Percentiles rank a stretch among this genome's conserved stretches.
Conservation (phyloP, 305 asterid genomes). For the Plantago coronopus region DNA sequence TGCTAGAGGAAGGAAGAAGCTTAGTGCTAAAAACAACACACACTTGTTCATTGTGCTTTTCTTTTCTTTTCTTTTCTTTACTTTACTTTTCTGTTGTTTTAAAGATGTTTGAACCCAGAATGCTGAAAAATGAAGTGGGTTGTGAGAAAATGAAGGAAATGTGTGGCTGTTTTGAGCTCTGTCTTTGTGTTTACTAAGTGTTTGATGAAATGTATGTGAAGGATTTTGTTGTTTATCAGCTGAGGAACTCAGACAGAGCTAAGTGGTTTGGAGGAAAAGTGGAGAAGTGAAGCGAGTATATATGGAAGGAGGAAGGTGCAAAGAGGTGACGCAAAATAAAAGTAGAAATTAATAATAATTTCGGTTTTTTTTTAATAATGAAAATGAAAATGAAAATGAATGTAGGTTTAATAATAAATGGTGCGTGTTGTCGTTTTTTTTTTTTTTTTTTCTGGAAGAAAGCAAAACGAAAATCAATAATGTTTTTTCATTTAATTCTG, state of each 20-base stretch:
- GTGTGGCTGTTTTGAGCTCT: constrained; percentile 28
- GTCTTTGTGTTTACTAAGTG: constrained; percentile 5
- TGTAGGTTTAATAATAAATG: too few relatives aligned
- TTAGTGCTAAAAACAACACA: constrained; percentile 49
- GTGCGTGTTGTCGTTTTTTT: neutral
- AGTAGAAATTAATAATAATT: too few relatives aligned
- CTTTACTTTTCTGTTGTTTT: neutral
- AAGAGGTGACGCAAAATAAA: constrained; percentile 37
- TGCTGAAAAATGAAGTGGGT: constrained; percentile 17
- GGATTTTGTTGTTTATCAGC: constrained; percentile 11
- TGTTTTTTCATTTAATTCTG: too few relatives aligned
- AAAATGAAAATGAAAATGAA: too few relatives aligned
- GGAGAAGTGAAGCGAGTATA: constrained; percentile 46
- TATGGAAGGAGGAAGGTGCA: constrained; percentile 53
- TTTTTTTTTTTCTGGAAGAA: too few relatives aligned
- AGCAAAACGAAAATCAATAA: too few relatives aligned
- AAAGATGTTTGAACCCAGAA: constrained; percentile 11
- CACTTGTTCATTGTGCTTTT: constrained; percentile 42
- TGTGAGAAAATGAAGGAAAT: constrained; percentile 2
- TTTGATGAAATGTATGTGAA: constrained; percentile 33
- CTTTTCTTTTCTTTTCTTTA: too few relatives aligned
- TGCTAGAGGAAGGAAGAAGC: constrained; percentile 47
- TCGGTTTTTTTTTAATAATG: too few relatives aligned
- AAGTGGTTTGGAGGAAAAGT: constrained; percentile 30
- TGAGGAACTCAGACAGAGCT: constrained; percentile 16